Evolutionary conservation across 306 rosid genomes (phyloP).

Genomic region (Prunus mume): DNA sequence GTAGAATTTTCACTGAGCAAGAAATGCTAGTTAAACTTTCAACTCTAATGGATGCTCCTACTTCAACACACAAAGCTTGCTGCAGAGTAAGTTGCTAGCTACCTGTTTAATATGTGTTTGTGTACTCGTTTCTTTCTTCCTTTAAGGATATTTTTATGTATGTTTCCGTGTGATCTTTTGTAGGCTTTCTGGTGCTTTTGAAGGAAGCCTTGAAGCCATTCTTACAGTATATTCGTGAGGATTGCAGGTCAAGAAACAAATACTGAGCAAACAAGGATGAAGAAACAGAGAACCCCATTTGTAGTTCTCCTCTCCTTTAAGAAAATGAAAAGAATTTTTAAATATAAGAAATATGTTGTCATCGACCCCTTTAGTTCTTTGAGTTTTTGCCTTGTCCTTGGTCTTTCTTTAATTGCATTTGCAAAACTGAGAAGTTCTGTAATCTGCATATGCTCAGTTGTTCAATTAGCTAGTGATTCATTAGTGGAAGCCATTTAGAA

Average conservation of each 20-base stretch:
- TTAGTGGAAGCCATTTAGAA: too few relatives aligned
- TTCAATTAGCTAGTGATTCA: background rate
- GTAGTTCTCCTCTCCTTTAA: background rate
- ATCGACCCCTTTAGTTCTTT: background rate
- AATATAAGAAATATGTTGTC: background rate
- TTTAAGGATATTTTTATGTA: background rate
- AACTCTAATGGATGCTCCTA: constrained; percentile 25
- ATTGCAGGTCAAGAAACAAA: constrained; percentile 23
- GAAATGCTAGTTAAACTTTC: constrained; percentile 53
- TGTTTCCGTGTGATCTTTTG: background rate
- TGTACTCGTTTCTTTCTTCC: background rate
- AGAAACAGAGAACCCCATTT: background rate
- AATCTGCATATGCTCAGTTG: background rate
- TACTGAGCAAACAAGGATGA: background rate
- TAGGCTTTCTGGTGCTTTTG: constrained; percentile 52
- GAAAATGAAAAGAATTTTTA: background rate
- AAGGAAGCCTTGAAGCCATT: constrained; percentile 6
- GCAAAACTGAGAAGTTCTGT: background rate
- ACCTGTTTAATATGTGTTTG: background rate
- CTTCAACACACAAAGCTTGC: constrained; percentile 24
- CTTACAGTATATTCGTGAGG: background rate
- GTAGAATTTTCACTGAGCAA: constrained; percentile 45
- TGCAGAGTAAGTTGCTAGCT: constrained; percentile 33
- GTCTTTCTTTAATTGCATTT: background rate
- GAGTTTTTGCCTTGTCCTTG: too few relatives aligned